Evolutionary conservation across 129 eudicot genomes (phyloP).

Genomic region (Tagetes erecta): DNA sequence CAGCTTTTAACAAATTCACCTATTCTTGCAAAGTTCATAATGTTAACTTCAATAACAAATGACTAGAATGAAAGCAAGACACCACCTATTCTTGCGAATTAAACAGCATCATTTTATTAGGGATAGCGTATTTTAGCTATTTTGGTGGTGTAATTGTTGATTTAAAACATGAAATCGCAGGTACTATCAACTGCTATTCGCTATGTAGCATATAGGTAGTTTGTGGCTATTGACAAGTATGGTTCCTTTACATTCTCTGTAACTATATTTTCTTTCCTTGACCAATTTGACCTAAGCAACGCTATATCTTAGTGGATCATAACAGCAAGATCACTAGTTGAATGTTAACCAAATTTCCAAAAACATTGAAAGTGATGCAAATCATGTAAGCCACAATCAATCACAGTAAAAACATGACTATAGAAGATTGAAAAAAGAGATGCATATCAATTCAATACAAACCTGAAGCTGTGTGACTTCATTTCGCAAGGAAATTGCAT

Average conservation of each 20-base stretch:
- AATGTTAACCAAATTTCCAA: neutral
- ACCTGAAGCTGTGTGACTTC: slow-evolving; percentile 83
- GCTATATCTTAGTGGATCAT: neutral
- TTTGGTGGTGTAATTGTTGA: too few relatives aligned
- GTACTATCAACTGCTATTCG: too few relatives aligned
- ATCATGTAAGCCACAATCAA: slow-evolving; percentile 5
- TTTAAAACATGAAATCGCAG: too few relatives aligned
- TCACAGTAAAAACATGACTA: neutral
- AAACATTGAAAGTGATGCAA: slow-evolving; percentile 5
- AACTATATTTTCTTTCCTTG: neutral
- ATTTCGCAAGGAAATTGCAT: slow-evolving; percentile 51
- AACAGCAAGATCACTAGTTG: neutral
- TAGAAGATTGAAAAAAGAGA: neutral
- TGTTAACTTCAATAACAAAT: neutral
- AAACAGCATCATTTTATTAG: too few relatives aligned
- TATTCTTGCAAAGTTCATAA: neutral
- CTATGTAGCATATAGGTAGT: too few relatives aligned
- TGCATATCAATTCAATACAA: slow-evolving; percentile 22
- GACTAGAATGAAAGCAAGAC: neutral
- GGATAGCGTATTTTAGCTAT: too few relatives aligned
- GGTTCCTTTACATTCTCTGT: neutral
- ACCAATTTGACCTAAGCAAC: neutral
- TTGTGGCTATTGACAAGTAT: too few relatives aligned
- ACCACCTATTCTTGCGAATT: too few relatives aligned
- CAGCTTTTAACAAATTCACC: slow-evolving; percentile 7